Conservation (phyloP, 208 protist genomes). For the Crithidia sp. region DNA sequence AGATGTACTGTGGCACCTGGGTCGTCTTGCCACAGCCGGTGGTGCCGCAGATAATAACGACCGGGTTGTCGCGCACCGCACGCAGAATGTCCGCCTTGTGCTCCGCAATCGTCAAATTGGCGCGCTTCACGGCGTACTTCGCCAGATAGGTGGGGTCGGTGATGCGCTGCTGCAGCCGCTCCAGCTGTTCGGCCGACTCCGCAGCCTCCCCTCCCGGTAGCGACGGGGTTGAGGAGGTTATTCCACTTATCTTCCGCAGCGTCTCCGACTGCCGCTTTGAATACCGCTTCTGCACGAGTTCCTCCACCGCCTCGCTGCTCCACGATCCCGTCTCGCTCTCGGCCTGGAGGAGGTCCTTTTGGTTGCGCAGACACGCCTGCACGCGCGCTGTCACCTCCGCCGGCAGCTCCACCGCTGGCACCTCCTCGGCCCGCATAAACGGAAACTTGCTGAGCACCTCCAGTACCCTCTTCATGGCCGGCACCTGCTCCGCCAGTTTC, state of each 20-base stretch:
- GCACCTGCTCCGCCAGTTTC: not conserved
- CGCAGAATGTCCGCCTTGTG: conserved; percentile 78
- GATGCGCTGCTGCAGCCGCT: conserved; percentile 53
- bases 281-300: conserved; percentile 21
- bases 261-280: not conserved
- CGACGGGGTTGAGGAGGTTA: no score
- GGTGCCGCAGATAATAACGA: conserved; percentile 95
- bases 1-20: conserved; percentile 96
- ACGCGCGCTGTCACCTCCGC: conserved; percentile 18
- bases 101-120: conserved; percentile 69
- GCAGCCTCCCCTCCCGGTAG: conserved; percentile 15
- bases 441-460: conserved; percentile 1
- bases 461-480: conserved; percentile 1
- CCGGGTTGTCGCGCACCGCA: conserved; percentile 66
- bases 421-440: conserved; percentile 15
- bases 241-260: no score
- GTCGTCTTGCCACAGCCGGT: conserved; percentile 98
- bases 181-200: conserved; percentile 55
- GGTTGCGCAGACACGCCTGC: conserved; percentile 26
- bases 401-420: conserved; percentile 21
- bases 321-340: conserved; percentile 23
- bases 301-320: conserved; percentile 36
- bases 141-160: conserved; percentile 63
- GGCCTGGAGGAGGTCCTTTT: conserved; percentile 11
- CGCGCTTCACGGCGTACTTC: conserved; percentile 67